These are phyloP conservation scores for Wickerhamiella shivajii DNA, from an alignment of 805 yeast genomes.

Conservation along the genomic window DNA sequence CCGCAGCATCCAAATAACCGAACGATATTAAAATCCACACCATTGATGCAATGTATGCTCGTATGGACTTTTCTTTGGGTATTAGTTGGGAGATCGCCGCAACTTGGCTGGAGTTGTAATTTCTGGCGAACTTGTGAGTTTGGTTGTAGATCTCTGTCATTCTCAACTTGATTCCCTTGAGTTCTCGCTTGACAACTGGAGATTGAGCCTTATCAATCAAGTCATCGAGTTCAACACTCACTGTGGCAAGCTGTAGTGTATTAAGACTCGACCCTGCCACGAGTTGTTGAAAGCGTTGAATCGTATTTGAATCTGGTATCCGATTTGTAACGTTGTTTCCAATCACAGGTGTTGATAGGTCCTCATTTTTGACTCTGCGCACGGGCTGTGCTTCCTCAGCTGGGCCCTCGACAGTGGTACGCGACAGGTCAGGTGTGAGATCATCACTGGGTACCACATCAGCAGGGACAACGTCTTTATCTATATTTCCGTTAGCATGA, in stretches of 20 bases:
- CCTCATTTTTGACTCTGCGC: too few relatives aligned
- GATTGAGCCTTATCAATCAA: slow-evolving; percentile 8
- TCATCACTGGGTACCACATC: too few relatives aligned
- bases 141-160: slow-evolving; percentile 13
- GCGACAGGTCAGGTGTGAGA: too few relatives aligned
- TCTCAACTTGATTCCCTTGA: slow-evolving; percentile 11
- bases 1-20: slow-evolving; percentile 11
- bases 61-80: slow-evolving; percentile 2
- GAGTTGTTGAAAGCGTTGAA: slow-evolving; percentile 14
- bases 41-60: slow-evolving; percentile 8
- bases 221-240: slow-evolving; percentile 21
- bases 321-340: too few relatives aligned
- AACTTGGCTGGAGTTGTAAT: slow-evolving; percentile 7
- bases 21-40: slow-evolving; percentile 11
- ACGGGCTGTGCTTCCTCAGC: too few relatives aligned
- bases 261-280: slow-evolving; percentile 19
- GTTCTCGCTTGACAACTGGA: slow-evolving; percentile 4
- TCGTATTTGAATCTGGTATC: slow-evolving; percentile 13
- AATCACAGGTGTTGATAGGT: too few relatives aligned
- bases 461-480: too few relatives aligned
- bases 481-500: too few relatives aligned
- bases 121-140: slow-evolving; percentile 4
- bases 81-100: background rate
- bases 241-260: slow-evolving; percentile 23
- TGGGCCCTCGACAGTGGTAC: too few relatives aligned